Base-by-base conservation (phyloP, 345 rosid genomes). In the Carallia pectinifolia region DNA sequence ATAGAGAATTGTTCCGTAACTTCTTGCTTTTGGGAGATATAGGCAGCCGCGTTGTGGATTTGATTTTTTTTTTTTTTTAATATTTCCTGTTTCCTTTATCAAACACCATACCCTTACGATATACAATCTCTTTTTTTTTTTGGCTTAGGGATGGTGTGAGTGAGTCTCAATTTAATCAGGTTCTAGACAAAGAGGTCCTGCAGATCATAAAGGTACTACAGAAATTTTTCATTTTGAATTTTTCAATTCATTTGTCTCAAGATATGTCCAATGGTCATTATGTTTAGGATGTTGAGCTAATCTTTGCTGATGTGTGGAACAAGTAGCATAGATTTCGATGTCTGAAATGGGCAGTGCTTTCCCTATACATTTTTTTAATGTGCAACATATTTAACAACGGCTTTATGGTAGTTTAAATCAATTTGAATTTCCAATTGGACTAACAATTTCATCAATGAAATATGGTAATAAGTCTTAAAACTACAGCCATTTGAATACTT, bases 141-240 rank as follows among this genome's bases (percentile, higher is more conserved):
- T 59, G 23, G 23, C 23, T 40, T 75, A 91, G 99, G 88, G 99
- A 94, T 80, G 97, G 97, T 66, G 92, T 94, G 36, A 86, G 97
- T 10, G 96, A 94, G 68, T 88, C 99, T 18, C 99, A 94, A 40
- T 94, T 94, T 76, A 92, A 84, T 72, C 99, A 90, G 75, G 95
- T 94, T 74, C 73, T 90, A 77, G 82, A 88, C 79, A 84, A 87
- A 44, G 99, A 94, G 78, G 82, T 94, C 68, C 89, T 81, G 65
- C 97, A 94, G 77, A 91, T 94, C 56, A 78, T 85, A 4, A 85
- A 90, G 96, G 99, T 92, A 37, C 53, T 38, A 31, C 40, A 40
- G 4, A 44, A 44, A 44, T 12, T 9, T n/a, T 30, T 59, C 8
- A 2, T 58, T 33, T 53, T 34, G 12, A 70, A 33, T 36, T 55